Percentiles rank a stretch among this genome's conserved stretches.
Conservation (phyloP, 495 filamentous ascomycete species). For the Annulohypoxylon nitens region DNA sequence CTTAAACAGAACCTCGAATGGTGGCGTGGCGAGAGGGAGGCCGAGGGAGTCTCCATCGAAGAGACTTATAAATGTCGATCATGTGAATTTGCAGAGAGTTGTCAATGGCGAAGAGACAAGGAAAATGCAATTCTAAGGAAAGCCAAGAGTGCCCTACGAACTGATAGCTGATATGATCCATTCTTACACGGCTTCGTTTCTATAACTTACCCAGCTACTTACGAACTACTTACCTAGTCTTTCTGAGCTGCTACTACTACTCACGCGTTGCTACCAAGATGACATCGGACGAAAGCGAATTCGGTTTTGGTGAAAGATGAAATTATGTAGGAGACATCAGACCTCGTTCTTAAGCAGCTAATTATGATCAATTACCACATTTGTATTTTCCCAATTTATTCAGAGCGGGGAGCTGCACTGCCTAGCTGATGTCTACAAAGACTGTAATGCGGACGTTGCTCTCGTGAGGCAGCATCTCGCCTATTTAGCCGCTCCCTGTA, state of each 20-base stretch:
- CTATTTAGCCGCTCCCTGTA: conserved; percentile 24
- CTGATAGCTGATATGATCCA: not conserved
- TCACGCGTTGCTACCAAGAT: not conserved
- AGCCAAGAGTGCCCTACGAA: conserved; percentile 29
- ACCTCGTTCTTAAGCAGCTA: no score
- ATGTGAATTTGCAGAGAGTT: conserved; percentile 69
- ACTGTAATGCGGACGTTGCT: not conserved
- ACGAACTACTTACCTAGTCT: not conserved
- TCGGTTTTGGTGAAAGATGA: no score
- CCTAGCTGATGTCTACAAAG: not conserved
- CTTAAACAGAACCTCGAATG: conserved; percentile 78
- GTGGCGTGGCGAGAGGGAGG: conserved; percentile 85
- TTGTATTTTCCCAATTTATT: not conserved
- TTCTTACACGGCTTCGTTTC: not conserved
- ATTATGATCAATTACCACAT: no score
- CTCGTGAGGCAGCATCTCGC: not conserved
- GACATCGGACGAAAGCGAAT: not conserved
- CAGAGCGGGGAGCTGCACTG: not conserved
- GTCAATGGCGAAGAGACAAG: conserved; percentile 65
- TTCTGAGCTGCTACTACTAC: not conserved
- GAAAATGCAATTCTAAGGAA: conserved; percentile 49
- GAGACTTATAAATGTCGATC: conserved; percentile 89
- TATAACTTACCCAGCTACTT: not conserved
- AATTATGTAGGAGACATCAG: no score
- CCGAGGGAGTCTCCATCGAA: conserved; percentile 85